Conservation (phyloP, 257 asterid genomes). For the Fraxinus quadrangulata region DNA sequence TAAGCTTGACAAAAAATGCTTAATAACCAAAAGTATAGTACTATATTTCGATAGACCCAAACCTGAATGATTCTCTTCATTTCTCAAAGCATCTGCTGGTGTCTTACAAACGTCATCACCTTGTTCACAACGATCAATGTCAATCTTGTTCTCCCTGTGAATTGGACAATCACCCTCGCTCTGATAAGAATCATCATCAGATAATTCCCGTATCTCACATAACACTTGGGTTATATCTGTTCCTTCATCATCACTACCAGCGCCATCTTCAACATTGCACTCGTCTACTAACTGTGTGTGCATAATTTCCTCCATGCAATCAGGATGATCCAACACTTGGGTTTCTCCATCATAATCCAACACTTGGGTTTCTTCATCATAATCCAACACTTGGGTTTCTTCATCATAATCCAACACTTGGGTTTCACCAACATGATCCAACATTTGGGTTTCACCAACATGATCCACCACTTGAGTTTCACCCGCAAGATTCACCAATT, state of each 20-base stretch:
- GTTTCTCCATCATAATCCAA: conserved; percentile 31
- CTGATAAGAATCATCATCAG: conserved; percentile 39
- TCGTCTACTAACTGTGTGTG: conserved; percentile 37
- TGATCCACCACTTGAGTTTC: conserved; percentile 24
- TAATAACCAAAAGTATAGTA: conserved; percentile 4
- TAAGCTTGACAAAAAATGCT: background rate
- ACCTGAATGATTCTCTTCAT: conserved; percentile 42
- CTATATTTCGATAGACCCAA: background rate
- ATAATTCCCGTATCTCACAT: conserved; percentile 51
- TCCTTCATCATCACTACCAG: conserved; percentile 38
- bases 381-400: conserved; percentile 31
- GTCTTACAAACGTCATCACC: conserved; percentile 30
- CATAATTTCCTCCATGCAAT: conserved; percentile 32
- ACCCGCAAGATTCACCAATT: conserved; percentile 27
- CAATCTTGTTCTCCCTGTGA: conserved; percentile 29
- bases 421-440: conserved; percentile 15
- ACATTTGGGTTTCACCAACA: conserved; percentile 10
- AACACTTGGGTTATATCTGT: conserved; percentile 41
- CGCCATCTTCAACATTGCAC: conserved; percentile 35
- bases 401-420: conserved; percentile 28
- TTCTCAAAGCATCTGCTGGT: conserved; percentile 25
- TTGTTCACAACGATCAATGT: conserved; percentile 28
- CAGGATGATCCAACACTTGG: conserved; percentile 42
- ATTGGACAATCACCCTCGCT: conserved; percentile 21
- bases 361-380: conserved; percentile 27